phyloP scores from a whole-genome alignment of 2,329 filamentous ascomycete genomes.

The Cladosporium phlei region DNA sequence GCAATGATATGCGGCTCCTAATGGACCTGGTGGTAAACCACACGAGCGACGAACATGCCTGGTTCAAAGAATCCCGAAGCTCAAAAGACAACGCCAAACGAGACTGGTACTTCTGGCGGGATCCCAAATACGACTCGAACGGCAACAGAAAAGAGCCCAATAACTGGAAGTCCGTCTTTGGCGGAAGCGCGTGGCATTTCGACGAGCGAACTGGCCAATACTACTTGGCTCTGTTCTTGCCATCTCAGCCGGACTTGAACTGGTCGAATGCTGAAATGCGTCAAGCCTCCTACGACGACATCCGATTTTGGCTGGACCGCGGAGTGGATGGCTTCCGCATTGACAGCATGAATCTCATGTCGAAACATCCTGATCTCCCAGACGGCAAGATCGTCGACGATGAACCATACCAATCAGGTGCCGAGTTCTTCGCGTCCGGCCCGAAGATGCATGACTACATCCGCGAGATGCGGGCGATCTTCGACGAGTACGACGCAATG shows the following conservation, averaged over 20 bases:
- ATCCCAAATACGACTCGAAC: slow-evolving; percentile 40
- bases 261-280: slow-evolving; percentile 69
- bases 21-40: slow-evolving; percentile 76
- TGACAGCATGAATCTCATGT: slow-evolving; percentile 24
- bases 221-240: slow-evolving; percentile 70
- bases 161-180: slow-evolving; percentile 66
- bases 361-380: slow-evolving; percentile 20
- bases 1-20: slow-evolving; percentile 64
- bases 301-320: slow-evolving; percentile 66
- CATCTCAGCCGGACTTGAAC: slow-evolving; percentile 78
- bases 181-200: slow-evolving; percentile 60
- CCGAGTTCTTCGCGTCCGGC: slow-evolving; percentile 21
- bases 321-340: slow-evolving; percentile 53
- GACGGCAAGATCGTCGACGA: slow-evolving; percentile 18
- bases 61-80: slow-evolving; percentile 54
- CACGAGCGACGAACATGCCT: slow-evolving; percentile 59
- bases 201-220: slow-evolving; percentile 70
- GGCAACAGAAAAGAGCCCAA: slow-evolving; percentile 66
- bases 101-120: slow-evolving; percentile 55
- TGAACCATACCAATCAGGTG: slow-evolving; percentile 17
- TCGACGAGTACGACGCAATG: slow-evolving; percentile 45
- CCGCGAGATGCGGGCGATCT: slow-evolving; percentile 39
- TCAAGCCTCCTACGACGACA: slow-evolving; percentile 62
- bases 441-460: slow-evolving; percentile 46
- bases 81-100: slow-evolving; percentile 48